Evolutionary conservation across 2,329 filamentous ascomycete species (phyloP).

Genomic region (Exserohilum rostratum): DNA sequence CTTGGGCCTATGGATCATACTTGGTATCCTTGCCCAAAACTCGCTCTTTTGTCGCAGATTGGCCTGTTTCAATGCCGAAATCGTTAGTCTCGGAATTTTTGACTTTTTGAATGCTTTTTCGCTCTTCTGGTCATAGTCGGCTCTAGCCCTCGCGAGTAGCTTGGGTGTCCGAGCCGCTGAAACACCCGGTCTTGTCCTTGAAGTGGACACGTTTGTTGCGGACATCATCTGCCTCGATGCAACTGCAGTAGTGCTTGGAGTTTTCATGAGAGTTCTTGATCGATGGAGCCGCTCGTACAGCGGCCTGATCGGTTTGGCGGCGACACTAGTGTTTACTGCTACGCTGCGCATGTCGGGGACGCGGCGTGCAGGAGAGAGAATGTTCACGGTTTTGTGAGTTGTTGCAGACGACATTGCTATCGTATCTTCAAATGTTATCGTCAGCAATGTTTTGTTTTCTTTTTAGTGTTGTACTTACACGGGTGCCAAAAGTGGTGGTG

Average conservation of each 20-base stretch:
- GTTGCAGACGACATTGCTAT: neutral
- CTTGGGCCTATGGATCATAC: neutral
- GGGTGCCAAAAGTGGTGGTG: neutral
- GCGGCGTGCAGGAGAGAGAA: constrained; percentile 1
- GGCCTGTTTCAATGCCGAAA: neutral
- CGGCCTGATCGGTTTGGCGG: constrained; percentile 1
- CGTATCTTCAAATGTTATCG: neutral
- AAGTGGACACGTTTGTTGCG: neutral
- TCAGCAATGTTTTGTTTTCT: no score
- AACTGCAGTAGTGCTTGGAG: neutral
- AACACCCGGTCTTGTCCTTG: constrained; percentile 1
- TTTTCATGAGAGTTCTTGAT: neutral
- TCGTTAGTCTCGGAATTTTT: neutral
- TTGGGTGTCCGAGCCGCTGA: neutral
- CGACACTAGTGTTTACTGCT: constrained; percentile 6
- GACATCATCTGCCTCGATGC: neutral
- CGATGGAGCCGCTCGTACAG: constrained; percentile 6
- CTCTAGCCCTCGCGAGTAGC: neutral
- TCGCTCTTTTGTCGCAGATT: neutral
- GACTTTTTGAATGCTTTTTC: neutral
- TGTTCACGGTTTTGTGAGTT: neutral
- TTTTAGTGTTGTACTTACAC: neutral
- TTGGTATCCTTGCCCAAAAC: neutral
- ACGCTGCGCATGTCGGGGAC: constrained; percentile 5
- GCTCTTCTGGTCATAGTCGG: neutral